Evolutionary conservation across 345 rosid species (phyloP).

Genomic region (Gossypium anomalum): DNA sequence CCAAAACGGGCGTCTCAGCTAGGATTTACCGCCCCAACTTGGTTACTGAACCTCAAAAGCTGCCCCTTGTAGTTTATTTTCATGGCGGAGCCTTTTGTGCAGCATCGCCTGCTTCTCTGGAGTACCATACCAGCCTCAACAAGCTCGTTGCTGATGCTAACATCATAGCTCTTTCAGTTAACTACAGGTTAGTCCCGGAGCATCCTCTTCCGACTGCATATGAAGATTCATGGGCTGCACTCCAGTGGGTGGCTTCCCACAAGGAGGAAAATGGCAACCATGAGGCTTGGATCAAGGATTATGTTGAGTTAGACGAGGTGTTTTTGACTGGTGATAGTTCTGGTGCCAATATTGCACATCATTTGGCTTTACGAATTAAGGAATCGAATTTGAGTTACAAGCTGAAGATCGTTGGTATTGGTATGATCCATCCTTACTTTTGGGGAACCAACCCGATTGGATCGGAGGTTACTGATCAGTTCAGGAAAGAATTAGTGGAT

Average conservation of each 20-base stretch:
- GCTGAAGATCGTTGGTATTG: slow-evolving; percentile 47
- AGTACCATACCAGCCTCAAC: slow-evolving; percentile 63
- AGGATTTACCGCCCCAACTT: slow-evolving; percentile 55
- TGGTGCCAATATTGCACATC: slow-evolving; percentile 69
- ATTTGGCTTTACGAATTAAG: slow-evolving; percentile 44
- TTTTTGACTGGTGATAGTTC: slow-evolving; percentile 69
- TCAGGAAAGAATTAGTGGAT: slow-evolving; percentile 61
- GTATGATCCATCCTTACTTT: slow-evolving; percentile 71
- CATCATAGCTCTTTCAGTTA: slow-evolving; percentile 51
- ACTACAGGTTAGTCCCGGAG: slow-evolving; percentile 72
- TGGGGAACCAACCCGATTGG: slow-evolving; percentile 66
- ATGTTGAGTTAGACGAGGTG: slow-evolving; percentile 40
- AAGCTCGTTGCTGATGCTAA: slow-evolving; percentile 50
- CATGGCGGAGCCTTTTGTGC: slow-evolving; percentile 86
- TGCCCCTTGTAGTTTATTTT: slow-evolving; percentile 66
- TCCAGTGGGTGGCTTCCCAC: slow-evolving; percentile 46
- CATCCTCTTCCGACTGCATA: slow-evolving; percentile 64
- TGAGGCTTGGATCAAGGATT: slow-evolving; percentile 52
- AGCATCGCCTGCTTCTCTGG: slow-evolving; percentile 47
- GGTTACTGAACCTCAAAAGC: slow-evolving; percentile 21
- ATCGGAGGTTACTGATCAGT: slow-evolving; percentile 36
- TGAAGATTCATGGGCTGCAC: slow-evolving; percentile 69
- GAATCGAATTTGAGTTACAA: slow-evolving; percentile 15
- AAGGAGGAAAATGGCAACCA: neutral
- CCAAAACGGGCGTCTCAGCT: slow-evolving; percentile 51